phyloP scores from a whole-genome alignment of 140 eudicot genomes.

The Erigeron philadelphicus region DNA sequence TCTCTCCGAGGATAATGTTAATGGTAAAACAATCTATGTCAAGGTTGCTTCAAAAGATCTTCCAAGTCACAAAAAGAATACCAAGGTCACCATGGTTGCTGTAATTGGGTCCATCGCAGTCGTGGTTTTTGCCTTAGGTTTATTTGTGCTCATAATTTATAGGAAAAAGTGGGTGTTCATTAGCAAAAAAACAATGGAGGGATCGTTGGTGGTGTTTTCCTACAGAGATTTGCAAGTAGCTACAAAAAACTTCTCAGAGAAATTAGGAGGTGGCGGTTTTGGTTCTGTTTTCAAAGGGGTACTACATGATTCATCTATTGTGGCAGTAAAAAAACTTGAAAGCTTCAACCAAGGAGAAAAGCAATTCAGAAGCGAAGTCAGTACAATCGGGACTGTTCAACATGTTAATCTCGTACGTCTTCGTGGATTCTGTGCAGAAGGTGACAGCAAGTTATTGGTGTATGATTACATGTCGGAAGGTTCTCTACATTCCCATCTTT shows the following conservation, averaged over 20 bases:
- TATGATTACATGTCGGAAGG: conserved; percentile 70
- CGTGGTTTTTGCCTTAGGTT: conserved; percentile 26
- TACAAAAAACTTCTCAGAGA: conserved; percentile 49
- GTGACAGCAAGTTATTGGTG: conserved; percentile 47
- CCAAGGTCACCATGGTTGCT: conserved; percentile 24
- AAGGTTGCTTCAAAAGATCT: conserved; percentile 46
- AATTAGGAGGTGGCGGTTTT: conserved; percentile 54
- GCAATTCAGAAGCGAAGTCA: conserved; percentile 51
- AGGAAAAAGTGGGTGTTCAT: conserved; percentile 19
- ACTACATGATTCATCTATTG: conserved; percentile 38
- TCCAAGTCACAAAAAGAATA: conserved; percentile 27
- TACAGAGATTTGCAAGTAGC: conserved; percentile 45
- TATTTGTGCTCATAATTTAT: conserved; percentile 23
- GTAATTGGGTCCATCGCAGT: conserved; percentile 37
- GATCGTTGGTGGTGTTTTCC: conserved; percentile 36
- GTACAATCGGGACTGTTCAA: conserved; percentile 49
- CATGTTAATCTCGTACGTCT: conserved; percentile 64
- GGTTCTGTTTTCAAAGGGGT: conserved; percentile 60
- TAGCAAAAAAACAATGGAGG: conserved; percentile 24
- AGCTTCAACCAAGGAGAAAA: conserved; percentile 55
- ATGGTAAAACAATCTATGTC: conserved; percentile 35
- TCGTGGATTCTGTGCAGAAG: conserved; percentile 67
- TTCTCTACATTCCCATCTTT: conserved; percentile 60
- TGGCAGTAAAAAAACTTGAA: conserved; percentile 58
- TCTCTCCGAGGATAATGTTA: conserved; percentile 24